Percentiles rank a stretch among this genome's conserved stretches.
These are phyloP conservation scores for Avicennia marina DNA, from an alignment of 257 asterid species.

Conservation along the genomic window DNA sequence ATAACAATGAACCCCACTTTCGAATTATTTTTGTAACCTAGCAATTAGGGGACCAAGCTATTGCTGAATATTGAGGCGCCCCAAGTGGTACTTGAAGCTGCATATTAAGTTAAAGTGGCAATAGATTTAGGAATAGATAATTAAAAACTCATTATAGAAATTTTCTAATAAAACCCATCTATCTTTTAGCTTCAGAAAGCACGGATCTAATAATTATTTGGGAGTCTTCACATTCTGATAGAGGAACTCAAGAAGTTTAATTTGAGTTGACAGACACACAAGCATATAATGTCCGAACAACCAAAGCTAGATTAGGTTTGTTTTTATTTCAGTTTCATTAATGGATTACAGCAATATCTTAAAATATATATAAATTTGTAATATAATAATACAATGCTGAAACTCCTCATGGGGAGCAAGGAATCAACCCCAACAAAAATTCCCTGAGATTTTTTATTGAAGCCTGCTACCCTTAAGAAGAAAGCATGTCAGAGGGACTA, in stretches of 20 bases:
- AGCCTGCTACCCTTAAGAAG: conserved; percentile 20
- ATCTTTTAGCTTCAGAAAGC: conserved; percentile 18
- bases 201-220: conserved; percentile 29
- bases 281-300: too few species aligned
- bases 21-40: too few species aligned
- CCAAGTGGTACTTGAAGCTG: neutral
- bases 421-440: conserved; percentile 27
- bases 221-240: neutral
- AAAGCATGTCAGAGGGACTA: conserved; percentile 9
- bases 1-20: too few species aligned
- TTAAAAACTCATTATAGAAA: conserved; percentile 25
- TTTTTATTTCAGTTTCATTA: neutral
- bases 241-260: conserved; percentile 32
- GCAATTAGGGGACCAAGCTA: conserved; percentile 35
- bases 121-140: conserved; percentile 13
- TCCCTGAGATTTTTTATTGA: conserved; percentile 13
- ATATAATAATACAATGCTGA: too few species aligned
- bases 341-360: neutral
- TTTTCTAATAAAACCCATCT: conserved; percentile 23
- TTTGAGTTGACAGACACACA: conserved; percentile 44
- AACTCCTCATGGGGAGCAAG: conserved; percentile 30
- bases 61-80: conserved; percentile 21
- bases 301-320: neutral
- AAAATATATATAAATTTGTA: conserved; percentile 12
- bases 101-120: conserved; percentile 19